phyloP scores from a whole-genome alignment of 352 stramenopile species.

The Pythium aristosporum region DNA sequence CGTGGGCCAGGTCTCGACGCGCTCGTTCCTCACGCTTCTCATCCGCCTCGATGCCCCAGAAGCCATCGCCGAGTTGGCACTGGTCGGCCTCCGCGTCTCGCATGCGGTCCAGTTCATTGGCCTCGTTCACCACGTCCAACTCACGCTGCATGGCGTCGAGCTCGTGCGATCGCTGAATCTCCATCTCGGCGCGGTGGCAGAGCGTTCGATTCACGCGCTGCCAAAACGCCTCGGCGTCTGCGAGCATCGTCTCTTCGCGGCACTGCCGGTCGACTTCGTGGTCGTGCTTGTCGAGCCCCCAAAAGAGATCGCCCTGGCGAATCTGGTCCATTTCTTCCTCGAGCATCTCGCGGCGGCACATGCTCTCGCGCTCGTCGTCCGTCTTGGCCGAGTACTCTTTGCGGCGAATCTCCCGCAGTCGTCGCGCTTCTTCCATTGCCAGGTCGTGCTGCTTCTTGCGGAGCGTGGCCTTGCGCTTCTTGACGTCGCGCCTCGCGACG shows the following conservation, averaged over 20 bases:
- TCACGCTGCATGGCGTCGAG: conserved; percentile 28
- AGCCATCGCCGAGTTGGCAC: conserved; percentile 42
- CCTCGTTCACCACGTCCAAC: conserved; percentile 30
- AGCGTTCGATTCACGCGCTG: conserved; percentile 38
- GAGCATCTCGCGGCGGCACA: conserved; percentile 46
- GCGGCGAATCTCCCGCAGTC: conserved; percentile 25
- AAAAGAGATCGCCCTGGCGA: conserved; percentile 45
- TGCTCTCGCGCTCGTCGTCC: conserved; percentile 38
- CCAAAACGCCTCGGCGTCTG: conserved; percentile 40
- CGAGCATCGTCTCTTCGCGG: conserved; percentile 47
- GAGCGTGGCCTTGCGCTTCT: conserved; percentile 31
- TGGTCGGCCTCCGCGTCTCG: conserved; percentile 38
- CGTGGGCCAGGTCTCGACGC: conserved; percentile 35
- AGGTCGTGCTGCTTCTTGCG: conserved; percentile 30
- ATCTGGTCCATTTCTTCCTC: conserved; percentile 57
- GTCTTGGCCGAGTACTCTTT: conserved; percentile 29
- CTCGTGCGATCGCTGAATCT: conserved; percentile 23
- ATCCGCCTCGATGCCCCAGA: conserved; percentile 67
- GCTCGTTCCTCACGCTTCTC: conserved; percentile 35
- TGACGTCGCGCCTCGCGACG: conserved; percentile 31
- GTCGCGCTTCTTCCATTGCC: conserved; percentile 20
- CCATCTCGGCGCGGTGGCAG: conserved; percentile 20
- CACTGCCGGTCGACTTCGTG: conserved; percentile 39
- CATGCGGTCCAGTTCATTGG: conserved; percentile 36
- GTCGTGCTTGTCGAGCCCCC: conserved; percentile 45